Evolutionary conservation across 495 filamentous ascomycete species (phyloP).

Genomic region (Penicillium salamii): DNA sequence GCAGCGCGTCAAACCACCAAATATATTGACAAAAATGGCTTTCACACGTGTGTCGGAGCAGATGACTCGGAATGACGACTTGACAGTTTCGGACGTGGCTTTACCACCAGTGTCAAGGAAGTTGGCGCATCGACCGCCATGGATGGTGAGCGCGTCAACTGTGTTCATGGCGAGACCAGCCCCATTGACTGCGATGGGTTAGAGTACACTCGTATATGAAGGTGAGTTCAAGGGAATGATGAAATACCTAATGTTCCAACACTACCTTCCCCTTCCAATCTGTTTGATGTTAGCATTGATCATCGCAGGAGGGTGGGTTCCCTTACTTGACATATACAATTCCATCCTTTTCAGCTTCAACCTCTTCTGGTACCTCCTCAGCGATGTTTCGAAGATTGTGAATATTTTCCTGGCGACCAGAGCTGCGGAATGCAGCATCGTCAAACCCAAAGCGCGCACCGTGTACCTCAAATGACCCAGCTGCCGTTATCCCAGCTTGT

Average conservation of each 20-base stretch:
- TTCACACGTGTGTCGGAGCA: slow-evolving; percentile 68
- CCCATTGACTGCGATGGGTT: slow-evolving; percentile 60
- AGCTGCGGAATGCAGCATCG: slow-evolving; percentile 70
- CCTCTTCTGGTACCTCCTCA: slow-evolving; percentile 54
- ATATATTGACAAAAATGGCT: slow-evolving; percentile 84
- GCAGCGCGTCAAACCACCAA: slow-evolving; percentile 78
- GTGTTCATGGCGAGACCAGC: slow-evolving; percentile 94
- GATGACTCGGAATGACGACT: slow-evolving; percentile 70
- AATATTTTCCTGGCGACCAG: slow-evolving; percentile 61
- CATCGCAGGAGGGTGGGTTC: not conserved
- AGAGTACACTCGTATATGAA: not conserved
- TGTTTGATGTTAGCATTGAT: slow-evolving; percentile 17
- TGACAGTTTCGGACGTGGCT: slow-evolving; percentile 81
- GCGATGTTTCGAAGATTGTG: slow-evolving; percentile 54
- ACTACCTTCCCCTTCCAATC: slow-evolving; percentile 47
- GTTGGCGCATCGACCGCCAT: slow-evolving; percentile 67
- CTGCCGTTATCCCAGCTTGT: slow-evolving; percentile 34
- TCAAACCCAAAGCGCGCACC: slow-evolving; percentile 66
- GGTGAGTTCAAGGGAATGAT: not conserved
- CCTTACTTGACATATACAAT: slow-evolving; percentile 68
- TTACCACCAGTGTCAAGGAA: slow-evolving; percentile 92
- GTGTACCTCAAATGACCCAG: slow-evolving; percentile 46
- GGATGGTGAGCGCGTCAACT: slow-evolving; percentile 68
- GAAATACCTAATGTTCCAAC: slow-evolving; percentile 63
- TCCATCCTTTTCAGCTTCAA: slow-evolving; percentile 65